Base-by-base conservation (phyloP, 1,284 basidiomycete genomes). In the Ceratorhiza oryzae-sativae region DNA sequence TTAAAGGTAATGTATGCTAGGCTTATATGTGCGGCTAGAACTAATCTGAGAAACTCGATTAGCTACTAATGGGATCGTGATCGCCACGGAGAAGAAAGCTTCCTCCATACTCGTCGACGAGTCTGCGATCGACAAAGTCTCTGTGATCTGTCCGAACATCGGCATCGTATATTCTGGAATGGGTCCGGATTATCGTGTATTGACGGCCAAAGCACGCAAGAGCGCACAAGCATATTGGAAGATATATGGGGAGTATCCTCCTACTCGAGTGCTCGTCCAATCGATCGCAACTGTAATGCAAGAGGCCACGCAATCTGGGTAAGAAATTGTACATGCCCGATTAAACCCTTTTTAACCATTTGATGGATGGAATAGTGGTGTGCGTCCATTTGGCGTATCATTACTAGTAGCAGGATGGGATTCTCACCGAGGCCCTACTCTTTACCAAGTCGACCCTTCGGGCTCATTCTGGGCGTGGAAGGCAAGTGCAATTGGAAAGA, bases 391-490 rank as follows among this genome's bases (percentile, higher is more conserved):
- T 80, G 97, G 97, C 75, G 96, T 99, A 71, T 98, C 95, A 41
- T 84, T 99, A 63, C 86, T 99, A 71, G 95, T 99, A 39, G 97
- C 97, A 39, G 97, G 97, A 48, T 99, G 92, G 90, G 97, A 99
- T 80, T 84, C 86, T 76, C 91, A 92, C 79, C 89, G 95, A 23
- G 97, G 97, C 18, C 94, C 95, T 75, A 92, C 90, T 42, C 86
- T 99, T 74, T 99, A 97, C 83, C 97, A 99, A 82, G 97, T 99
- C 70, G 97, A 99, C 83, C 97, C 97, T 20, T 97, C 95, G 56
- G 97, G 97, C 56, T 95, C 94, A 58, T 99, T 95, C 83, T 98
- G 96, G 96, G 96, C 97, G 62, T 99, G 97, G 97, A 99, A 99
- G 82, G 97, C 97, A 13, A 97, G 94, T 79, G 97, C 97, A 15